Evolutionary conservation across 2,329 filamentous ascomycete genomes (phyloP).

Genomic region (Elsinoe ampelina): DNA sequence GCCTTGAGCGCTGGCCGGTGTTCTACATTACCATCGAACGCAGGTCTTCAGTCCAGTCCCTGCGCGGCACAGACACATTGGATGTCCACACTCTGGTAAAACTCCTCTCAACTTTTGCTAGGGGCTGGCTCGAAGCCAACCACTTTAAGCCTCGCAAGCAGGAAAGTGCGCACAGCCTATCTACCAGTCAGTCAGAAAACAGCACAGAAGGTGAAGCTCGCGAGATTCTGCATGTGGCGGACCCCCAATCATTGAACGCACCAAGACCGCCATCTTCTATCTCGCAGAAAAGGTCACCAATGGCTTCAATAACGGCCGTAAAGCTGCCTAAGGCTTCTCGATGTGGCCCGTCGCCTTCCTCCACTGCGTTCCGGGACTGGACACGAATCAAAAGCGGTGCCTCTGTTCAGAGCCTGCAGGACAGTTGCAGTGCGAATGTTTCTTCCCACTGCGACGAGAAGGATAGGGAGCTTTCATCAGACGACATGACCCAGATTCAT

Average conservation of each 20-base stretch:
- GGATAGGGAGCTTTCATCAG: not conserved
- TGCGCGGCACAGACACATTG: not conserved
- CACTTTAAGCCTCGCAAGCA: constrained; percentile 49
- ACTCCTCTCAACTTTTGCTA: constrained; percentile 58
- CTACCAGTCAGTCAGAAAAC: no score
- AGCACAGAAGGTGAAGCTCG: not conserved
- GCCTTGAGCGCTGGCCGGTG: constrained; percentile 77
- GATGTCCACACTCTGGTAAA: constrained; percentile 27
- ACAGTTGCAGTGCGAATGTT: no score
- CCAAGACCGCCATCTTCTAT: not conserved
- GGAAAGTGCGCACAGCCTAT: not conserved
- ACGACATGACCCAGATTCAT: no score
- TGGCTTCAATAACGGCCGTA: not conserved
- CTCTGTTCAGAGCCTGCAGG: constrained; percentile 25
- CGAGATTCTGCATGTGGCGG: not conserved
- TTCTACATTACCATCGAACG: constrained; percentile 64
- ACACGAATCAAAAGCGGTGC: constrained; percentile 38
- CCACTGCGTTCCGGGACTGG: constrained; percentile 28
- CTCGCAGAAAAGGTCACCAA: not conserved
- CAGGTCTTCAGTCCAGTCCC: not conserved
- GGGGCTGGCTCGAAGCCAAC: constrained; percentile 66
- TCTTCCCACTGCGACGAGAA: no score
- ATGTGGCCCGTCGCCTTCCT: not conserved
- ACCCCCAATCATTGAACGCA: not conserved
- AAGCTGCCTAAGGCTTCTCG: not conserved